A percentile compares a stretch with the other conserved stretches of the same genome.
Evolutionary conservation across 73 alveolate genomes (phyloP).

Genomic region (Paramecium biaurelia): DNA sequence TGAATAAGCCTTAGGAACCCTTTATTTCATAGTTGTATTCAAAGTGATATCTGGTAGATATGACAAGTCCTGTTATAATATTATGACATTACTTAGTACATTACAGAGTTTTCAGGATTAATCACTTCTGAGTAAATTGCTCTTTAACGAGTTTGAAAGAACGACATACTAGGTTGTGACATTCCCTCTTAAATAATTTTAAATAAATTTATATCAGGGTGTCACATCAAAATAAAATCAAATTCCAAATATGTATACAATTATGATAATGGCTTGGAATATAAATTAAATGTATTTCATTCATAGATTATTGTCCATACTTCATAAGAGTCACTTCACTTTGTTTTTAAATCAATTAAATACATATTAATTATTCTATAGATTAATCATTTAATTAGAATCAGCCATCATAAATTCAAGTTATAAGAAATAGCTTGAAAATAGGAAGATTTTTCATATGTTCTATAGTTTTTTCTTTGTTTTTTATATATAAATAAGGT

Average conservation of each 20-base stretch:
- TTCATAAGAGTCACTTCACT: no score
- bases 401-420: no score
- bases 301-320: neutral
- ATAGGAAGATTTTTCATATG: no score
- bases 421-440: no score
- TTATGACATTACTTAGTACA: neutral
- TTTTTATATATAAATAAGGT: no score
- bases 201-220: neutral
- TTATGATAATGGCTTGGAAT: neutral
- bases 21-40: conserved; percentile 33
- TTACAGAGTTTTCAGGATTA: conserved; percentile 60
- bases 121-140: conserved; percentile 62
- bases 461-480: no score
- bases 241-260: neutral
- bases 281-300: neutral
- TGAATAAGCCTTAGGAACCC: conserved; percentile 55
- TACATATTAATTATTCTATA: neutral
- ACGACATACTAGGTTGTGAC: conserved; percentile 43
- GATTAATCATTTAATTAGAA: no score
- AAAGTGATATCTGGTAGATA: neutral
- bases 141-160: conserved; percentile 54
- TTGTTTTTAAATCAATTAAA: neutral
- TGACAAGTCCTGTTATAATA: neutral
- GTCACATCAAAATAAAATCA: neutral
- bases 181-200: neutral